A percentile compares a stretch with the other conserved stretches of the same genome.
Conservation (phyloP, 345 rosid species). For the Gossypium mustelinum region DNA sequence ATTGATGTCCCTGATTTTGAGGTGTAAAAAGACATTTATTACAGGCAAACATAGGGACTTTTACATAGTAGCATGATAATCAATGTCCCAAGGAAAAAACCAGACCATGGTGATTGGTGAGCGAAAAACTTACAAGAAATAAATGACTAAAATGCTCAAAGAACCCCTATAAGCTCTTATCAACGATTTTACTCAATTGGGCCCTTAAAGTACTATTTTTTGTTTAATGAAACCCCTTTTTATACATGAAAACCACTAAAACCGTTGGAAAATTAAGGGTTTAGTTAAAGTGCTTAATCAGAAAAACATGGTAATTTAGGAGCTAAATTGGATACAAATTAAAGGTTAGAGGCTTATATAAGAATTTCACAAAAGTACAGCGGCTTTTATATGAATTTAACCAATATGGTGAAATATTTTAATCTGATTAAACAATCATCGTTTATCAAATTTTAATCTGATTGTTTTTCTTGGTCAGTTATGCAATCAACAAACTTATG, state of each 20-base stretch:
- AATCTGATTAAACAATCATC: background rate
- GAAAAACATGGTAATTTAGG: background rate
- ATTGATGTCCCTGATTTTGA: conserved; percentile 65
- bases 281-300: background rate
- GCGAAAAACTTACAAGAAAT: background rate
- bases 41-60: conserved; percentile 1
- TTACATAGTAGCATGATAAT: background rate
- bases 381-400: background rate
- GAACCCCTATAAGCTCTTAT: background rate
- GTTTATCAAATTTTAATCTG: background rate
- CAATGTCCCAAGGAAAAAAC: background rate
- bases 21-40: background rate
- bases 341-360: background rate
- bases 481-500: background rate
- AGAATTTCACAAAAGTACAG: background rate
- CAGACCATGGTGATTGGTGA: background rate
- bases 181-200: background rate
- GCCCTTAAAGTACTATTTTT: background rate
- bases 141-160: background rate
- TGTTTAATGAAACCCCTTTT: background rate
- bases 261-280: background rate
- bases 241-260: background rate
- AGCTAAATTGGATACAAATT: background rate
- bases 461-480: conserved; percentile 6
- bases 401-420: background rate